Evolutionary conservation across 257 asterid genomes (phyloP).

Genomic region (Datura wrightii): DNA sequence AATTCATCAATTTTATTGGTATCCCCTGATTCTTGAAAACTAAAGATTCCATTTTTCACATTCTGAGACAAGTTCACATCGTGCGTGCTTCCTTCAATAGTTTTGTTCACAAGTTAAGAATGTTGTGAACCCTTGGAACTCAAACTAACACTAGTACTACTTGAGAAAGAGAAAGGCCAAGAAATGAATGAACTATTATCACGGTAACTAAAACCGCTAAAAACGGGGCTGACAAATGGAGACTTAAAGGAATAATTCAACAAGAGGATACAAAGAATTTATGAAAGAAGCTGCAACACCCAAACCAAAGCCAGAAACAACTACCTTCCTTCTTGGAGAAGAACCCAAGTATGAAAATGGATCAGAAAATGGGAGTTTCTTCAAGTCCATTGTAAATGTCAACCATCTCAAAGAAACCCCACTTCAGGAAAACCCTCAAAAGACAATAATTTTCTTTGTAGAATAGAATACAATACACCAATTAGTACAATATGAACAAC

Average conservation of each 20-base stretch:
- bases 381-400: conserved; percentile 55
- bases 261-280: conserved; percentile 49
- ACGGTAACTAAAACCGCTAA: conserved; percentile 45
- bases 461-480: neutral
- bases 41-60: conserved; percentile 39
- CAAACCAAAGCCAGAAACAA: conserved; percentile 65
- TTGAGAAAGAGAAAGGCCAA: conserved; percentile 49
- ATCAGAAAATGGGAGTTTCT: conserved; percentile 57
- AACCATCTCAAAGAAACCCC: conserved; percentile 23
- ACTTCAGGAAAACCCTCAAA: neutral
- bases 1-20: conserved; percentile 33
- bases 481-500: conserved; percentile 17
- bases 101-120: neutral
- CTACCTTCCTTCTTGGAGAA: conserved; percentile 59
- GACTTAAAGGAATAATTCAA: conserved; percentile 57
- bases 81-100: too few relatives aligned
- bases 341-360: conserved; percentile 47
- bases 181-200: conserved; percentile 38
- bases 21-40: conserved; percentile 33
- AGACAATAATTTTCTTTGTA: neutral
- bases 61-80: conserved; percentile 44
- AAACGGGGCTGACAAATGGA: conserved; percentile 57
- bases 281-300: conserved; percentile 56
- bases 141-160: conserved; percentile 27
- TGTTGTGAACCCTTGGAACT: conserved; percentile 27